A percentile compares a stretch with the other conserved stretches of the same genome.
These are phyloP conservation scores for Lactarius vividus DNA, from an alignment of 768 basidiomycete genomes.

Conservation along the genomic window DNA sequence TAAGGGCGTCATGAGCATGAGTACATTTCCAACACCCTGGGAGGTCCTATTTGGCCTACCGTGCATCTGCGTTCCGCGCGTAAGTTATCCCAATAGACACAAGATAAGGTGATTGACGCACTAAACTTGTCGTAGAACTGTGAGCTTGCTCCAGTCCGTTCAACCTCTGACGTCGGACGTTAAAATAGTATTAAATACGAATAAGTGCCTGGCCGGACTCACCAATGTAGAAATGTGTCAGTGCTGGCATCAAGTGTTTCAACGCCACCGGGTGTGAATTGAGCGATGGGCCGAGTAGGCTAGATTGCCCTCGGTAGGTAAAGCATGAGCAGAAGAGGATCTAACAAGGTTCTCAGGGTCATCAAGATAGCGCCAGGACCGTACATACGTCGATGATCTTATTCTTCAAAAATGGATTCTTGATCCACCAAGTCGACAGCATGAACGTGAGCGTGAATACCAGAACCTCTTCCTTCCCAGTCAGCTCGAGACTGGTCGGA, in stretches of 20 bases:
- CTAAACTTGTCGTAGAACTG: conserved; percentile 99
- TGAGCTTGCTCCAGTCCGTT: conserved; percentile 94
- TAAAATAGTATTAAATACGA: conserved; percentile 2
- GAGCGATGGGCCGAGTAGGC: conserved; percentile 77
- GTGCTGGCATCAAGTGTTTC: conserved; percentile 83
- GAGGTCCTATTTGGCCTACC: conserved; percentile 35
- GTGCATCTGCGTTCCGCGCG: conserved; percentile 44
- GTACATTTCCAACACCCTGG: not conserved
- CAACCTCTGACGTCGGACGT: conserved; percentile 66
- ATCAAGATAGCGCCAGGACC: not conserved
- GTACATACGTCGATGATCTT: conserved; percentile 85
- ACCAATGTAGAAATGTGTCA: conserved; percentile 97
- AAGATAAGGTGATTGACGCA: conserved; percentile 40
- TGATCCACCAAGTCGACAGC: conserved; percentile 94
- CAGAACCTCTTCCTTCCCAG: conserved; percentile 84
- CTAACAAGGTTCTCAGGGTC: conserved; percentile 37
- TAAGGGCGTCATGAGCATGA: conserved; percentile 31
- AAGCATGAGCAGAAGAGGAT: conserved; percentile 72
- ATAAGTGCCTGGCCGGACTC: conserved; percentile 28
- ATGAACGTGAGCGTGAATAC: conserved; percentile 89
- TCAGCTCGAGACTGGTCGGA: conserved; percentile 78
- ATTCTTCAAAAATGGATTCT: conserved; percentile 96
- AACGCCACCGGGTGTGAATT: conserved; percentile 84
- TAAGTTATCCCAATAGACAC: conserved; percentile 6
- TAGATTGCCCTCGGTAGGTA: conserved; percentile 61